Percentiles rank a stretch among this genome's conserved stretches.
These are phyloP conservation scores for Kluyveromyces siamensis DNA, from an alignment of 805 yeast species.

Conservation along the genomic window DNA sequence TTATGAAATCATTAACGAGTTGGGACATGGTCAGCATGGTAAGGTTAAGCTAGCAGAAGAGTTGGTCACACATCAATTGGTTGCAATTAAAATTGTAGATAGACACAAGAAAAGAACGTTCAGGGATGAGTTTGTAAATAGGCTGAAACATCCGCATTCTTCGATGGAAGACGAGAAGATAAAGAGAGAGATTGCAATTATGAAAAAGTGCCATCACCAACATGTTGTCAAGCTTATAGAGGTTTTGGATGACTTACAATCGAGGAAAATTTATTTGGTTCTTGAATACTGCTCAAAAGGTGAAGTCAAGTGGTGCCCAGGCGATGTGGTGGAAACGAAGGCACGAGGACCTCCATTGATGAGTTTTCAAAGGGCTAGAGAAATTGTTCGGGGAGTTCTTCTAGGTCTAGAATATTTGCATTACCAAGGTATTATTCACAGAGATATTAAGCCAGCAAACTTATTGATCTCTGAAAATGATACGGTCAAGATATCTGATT, in stretches of 20 bases:
- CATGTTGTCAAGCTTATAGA: conserved; percentile 83
- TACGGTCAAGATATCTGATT: conserved; percentile 87
- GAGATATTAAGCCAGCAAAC: conserved; percentile 95
- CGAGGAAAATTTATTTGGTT: conserved; percentile 82
- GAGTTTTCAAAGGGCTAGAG: conserved; percentile 56
- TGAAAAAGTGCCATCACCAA: conserved; percentile 87
- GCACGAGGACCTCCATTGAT: conserved; percentile 55
- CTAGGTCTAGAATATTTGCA: conserved; percentile 87
- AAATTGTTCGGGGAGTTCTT: conserved; percentile 73
- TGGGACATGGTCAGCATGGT: conserved; percentile 98
- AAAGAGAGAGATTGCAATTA: conserved; percentile 81
- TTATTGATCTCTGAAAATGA: conserved; percentile 60
- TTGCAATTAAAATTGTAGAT: conserved; percentile 92
- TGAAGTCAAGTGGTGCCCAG: conserved; percentile 69
- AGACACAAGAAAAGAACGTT: conserved; percentile 39
- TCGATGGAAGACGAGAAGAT: conserved; percentile 60
- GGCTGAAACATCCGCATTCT: conserved; percentile 33
- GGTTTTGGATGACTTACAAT: conserved; percentile 77
- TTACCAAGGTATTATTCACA: conserved; percentile 81
- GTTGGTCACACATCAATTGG: conserved; percentile 48
- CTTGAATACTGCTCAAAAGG: conserved; percentile 86
- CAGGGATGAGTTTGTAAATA: conserved; percentile 31
- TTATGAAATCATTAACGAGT: conserved; percentile 77
- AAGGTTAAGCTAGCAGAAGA: conserved; percentile 88
- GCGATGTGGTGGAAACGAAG: conserved; percentile 31